Evolutionary conservation across 2,329 filamentous ascomycete species (phyloP).

Genomic region (Fusarium subglutinans): DNA sequence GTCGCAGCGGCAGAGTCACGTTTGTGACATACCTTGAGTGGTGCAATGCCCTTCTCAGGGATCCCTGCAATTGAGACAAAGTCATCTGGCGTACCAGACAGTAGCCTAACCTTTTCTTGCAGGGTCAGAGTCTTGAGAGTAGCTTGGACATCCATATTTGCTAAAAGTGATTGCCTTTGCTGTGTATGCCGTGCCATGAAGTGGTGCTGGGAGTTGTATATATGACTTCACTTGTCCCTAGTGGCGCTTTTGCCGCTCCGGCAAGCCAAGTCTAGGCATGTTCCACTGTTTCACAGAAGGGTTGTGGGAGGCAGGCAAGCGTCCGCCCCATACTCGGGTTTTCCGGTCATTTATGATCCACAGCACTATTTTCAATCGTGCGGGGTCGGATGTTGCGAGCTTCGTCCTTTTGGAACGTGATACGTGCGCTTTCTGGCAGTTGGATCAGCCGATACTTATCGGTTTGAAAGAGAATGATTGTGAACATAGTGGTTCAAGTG

Average conservation of each 20-base stretch:
- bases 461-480: too few relatives aligned
- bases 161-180: not conserved
- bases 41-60: not conserved
- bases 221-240: not conserved
- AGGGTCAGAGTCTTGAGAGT: not conserved
- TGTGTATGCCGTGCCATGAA: not conserved
- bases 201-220: not conserved
- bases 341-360: not conserved
- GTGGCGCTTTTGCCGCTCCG: not conserved
- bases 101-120: not conserved
- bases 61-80: not conserved
- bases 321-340: not conserved
- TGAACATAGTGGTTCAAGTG: not conserved
- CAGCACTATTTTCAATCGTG: not conserved
- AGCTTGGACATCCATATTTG: not conserved
- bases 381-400: too few relatives aligned
- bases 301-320: not conserved
- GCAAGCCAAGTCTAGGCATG: not conserved
- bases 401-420: too few relatives aligned
- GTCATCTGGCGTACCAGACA: not conserved
- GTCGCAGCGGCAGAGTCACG: fast-evolving
- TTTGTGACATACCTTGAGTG: not conserved
- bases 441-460: too few relatives aligned
- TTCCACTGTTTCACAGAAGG: not conserved
- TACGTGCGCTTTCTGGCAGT: too few relatives aligned